Evolutionary conservation across 1,284 basidiomycete genomes (phyloP), one percentile per base, ranked within the genome.

Genomic region (Ceratorhiza oryzae-sativae): DNA sequence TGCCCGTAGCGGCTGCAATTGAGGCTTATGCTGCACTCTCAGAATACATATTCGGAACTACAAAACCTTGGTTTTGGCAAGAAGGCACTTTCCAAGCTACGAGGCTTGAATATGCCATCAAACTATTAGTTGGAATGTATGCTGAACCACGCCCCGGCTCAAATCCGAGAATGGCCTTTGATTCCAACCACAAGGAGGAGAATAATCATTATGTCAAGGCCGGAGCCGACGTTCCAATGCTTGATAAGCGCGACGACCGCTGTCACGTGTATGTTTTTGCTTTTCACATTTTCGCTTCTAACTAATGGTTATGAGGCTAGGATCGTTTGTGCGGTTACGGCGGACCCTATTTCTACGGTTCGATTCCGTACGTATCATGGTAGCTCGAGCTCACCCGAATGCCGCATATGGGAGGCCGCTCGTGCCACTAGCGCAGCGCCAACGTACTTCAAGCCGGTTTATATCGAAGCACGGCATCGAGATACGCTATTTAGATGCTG

Each of bases 331-430:
- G 12, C 49, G 13, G 23, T 56, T n/a, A 41, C 3, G 48, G 49
- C 49, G 3, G 42, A 61, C 2, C 12, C 45, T 5, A 23, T 41
- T 4, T 20, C 6, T 5, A 6, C 41, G 15, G 32, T 25, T n/a
- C 18, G 49, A 6, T 45, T 62, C 20, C 60, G 60, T 27, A 62
- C 60, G 4, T 62, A 62, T 39, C 15, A 23, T n/a, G 27, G 20
- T 18, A 6, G 8, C 25, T 3, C 32, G 3, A 62, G 48, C 25
- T 12, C 30, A 18, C 18, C n/a, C 13, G 20, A 68, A 27, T 68
- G 65, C 36, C 27, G 32, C 1, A 68, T 68, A 1, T 68, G 60
- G 60, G 30, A 62, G 42, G 60, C 60, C 9, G 42, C 45, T 46
- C 60, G 45, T 3, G 60, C 60, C 4, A 62, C 42, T 1, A 62